Evolutionary conservation across 2,329 filamentous ascomycete species (phyloP), one percentile per base, ranked within the genome.

Genomic region (Penicillium sp.): DNA sequence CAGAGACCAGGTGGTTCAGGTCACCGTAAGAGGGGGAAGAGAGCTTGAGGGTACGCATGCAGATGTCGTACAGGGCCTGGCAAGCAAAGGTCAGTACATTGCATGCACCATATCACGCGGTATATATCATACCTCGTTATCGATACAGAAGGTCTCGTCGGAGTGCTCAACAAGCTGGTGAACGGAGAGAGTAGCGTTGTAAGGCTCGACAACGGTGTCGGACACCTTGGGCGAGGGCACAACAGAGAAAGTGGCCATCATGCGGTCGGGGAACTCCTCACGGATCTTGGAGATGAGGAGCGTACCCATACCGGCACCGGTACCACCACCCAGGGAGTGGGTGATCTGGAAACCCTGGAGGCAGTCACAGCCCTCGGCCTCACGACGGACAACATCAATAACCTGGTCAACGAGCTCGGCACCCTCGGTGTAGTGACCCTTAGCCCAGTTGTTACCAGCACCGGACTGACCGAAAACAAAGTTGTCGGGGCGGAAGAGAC

Each of bases 401-500:
- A 99, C 94, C 75, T 97, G 86, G 84, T 99, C 94, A 69, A 99
- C 94, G 63, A 97, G 87, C 84, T 99, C 94, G 69, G 94, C 94
- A 87, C 94, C 94, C 84, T 99, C 94, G 66, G 94, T 99, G 87
- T 99, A 99, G 80, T 99, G 94, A 82, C 94, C 94, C 89, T 97
- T 99, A 80, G 94, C 94, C 94, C 94, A 99, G 88, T 97, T 97
- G 91, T 99, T 99, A 82, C 94, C 94, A 78, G 94, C 94, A 86
- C 94, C 93, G 72, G 94, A 97, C 84, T 97, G 94, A 72, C 94
- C 94, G 80, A 97, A 97, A 76, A 97, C 92, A 82, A 97, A 97
- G 89, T 97, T 99, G 84, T 99, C 94, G 77, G 94, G 94, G 67
- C 94, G 92, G 92, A 99, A 97, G 69, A 99, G 92, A 84, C 97